A percentile compares a stretch with the other conserved stretches of the same genome.
phyloP scores from a whole-genome alignment of 179 eudicot genomes.

The Beta lomatogona region DNA sequence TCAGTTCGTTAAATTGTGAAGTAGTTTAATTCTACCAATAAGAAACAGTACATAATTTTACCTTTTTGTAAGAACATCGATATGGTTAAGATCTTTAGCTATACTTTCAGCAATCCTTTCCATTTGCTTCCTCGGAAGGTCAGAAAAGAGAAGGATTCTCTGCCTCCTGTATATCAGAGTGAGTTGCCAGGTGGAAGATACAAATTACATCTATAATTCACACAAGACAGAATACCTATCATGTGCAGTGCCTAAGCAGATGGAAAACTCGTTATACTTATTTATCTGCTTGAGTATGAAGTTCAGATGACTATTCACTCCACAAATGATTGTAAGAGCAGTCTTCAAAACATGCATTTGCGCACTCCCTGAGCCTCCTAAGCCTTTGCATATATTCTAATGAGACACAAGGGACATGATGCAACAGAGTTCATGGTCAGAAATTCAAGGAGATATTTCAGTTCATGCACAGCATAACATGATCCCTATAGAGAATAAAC shows the following conservation, averaged over 20 bases:
- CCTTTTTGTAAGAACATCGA: conserved; percentile 91
- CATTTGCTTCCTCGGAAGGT: conserved; percentile 89
- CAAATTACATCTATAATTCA: not conserved
- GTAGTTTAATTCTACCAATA: not conserved
- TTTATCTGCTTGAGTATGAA: conserved; percentile 88
- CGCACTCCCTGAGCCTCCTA: conserved; percentile 96
- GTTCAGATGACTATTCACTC: conserved; percentile 77
- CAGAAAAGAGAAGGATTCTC: conserved; percentile 89
- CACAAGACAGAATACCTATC: conserved; percentile 57
- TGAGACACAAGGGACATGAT: conserved; percentile 10
- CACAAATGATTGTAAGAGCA: conserved; percentile 94
- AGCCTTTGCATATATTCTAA: conserved; percentile 90
- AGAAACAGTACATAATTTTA: conserved; percentile 22
- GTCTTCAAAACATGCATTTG: conserved; percentile 91
- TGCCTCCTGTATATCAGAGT: conserved; percentile 62
- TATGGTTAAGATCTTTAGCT: conserved; percentile 84
- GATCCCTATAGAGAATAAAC: not conserved
- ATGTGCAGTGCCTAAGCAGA: conserved; percentile 86
- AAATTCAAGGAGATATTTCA: conserved; percentile 22
- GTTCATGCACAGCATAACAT: too few species aligned
- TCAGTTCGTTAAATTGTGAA: not conserved
- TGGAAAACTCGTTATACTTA: conserved; percentile 85
- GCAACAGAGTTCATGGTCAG: conserved; percentile 1
- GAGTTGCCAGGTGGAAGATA: conserved; percentile 13
- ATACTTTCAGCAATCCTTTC: conserved; percentile 74